Conservation (phyloP, 1,284 basidiomycete genomes). For the Cutaneotrichosporon spelunceum region DNA sequence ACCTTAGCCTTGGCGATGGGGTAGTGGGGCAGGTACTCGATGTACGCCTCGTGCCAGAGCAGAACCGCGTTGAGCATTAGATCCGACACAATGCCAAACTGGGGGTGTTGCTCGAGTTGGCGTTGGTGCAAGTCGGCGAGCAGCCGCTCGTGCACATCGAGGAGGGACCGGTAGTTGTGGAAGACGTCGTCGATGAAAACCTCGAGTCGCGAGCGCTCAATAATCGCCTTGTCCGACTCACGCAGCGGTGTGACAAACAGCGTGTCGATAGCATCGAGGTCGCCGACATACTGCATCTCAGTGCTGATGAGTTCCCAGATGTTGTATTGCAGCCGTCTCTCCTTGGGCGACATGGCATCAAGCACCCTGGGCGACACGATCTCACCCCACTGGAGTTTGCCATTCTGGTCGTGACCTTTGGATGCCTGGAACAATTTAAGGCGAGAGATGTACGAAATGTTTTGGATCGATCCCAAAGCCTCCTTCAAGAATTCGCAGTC, state of each 20-base stretch:
- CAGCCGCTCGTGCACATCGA: conserved; percentile 73
- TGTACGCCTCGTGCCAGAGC: conserved; percentile 88
- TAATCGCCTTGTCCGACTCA: conserved; percentile 69
- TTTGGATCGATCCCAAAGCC: conserved; percentile 71
- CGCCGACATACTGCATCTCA: conserved; percentile 91
- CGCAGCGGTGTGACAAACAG: conserved; percentile 66
- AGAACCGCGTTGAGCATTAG: conserved; percentile 82
- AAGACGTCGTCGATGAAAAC: conserved; percentile 87
- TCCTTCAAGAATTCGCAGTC: conserved; percentile 74
- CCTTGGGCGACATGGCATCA: conserved; percentile 66
- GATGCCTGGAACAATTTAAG: conserved; percentile 80
- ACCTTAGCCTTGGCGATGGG: conserved; percentile 89
- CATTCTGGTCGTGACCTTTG: conserved; percentile 69
- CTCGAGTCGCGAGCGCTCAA: conserved; percentile 67
- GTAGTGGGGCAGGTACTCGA: conserved; percentile 89
- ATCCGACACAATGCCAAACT: conserved; percentile 77
- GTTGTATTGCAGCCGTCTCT: conserved; percentile 82
- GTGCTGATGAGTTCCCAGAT: conserved; percentile 95
- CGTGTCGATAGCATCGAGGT: conserved; percentile 81
- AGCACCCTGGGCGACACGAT: conserved; percentile 68
- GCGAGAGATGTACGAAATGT: conserved; percentile 70
- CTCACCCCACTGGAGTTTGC: conserved; percentile 82
- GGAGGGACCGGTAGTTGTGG: conserved; percentile 66
- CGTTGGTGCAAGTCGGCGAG: conserved; percentile 78
- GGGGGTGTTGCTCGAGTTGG: conserved; percentile 84